Conservation (phyloP, 768 basidiomycete species). For the Aureoboletus auriporus region DNA sequence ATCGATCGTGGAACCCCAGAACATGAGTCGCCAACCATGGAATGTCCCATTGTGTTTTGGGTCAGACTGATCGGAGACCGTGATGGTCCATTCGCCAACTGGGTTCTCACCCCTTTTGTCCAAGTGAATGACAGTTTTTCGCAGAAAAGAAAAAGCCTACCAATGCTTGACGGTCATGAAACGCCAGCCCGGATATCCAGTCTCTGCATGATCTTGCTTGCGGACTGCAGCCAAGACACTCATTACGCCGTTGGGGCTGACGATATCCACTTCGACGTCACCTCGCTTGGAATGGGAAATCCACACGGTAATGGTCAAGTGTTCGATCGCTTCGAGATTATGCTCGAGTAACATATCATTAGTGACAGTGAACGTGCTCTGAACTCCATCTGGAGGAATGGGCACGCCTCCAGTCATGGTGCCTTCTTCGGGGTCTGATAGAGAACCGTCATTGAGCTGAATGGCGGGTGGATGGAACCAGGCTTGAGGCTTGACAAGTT, state of each 20-base stretch:
- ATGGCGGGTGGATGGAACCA: slow-evolving; percentile 80
- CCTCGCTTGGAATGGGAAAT: slow-evolving; percentile 84
- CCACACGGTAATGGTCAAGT: slow-evolving; percentile 90
- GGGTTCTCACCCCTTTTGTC: slow-evolving; percentile 84
- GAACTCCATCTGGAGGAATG: slow-evolving; percentile 64
- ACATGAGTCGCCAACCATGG: slow-evolving; percentile 86
- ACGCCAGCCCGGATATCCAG: slow-evolving; percentile 91
- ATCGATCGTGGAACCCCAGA: slow-evolving; percentile 89
- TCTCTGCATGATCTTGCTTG: slow-evolving; percentile 53
- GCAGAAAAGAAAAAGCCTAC: slow-evolving; percentile 37
- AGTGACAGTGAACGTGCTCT: slow-evolving; percentile 61
- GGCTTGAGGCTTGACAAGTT: slow-evolving; percentile 88
- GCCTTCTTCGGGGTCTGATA: slow-evolving; percentile 36
- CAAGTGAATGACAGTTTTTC: slow-evolving; percentile 11
- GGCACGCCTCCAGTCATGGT: slow-evolving; percentile 59
- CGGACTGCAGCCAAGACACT: slow-evolving; percentile 80
- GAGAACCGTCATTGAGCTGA: slow-evolving; percentile 58
- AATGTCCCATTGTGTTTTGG: slow-evolving; percentile 58
- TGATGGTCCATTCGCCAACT: slow-evolving; percentile 85
- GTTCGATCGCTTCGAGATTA: slow-evolving; percentile 89
- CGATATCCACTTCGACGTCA: slow-evolving; percentile 88
- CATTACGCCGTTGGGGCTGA: slow-evolving; percentile 80
- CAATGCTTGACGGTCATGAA: slow-evolving; percentile 99
- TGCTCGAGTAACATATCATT: slow-evolving; percentile 58
- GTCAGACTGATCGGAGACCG: slow-evolving; percentile 76